phyloP scores from a whole-genome alignment of 257 asterid genomes.

The Nicotiana attenuata region DNA sequence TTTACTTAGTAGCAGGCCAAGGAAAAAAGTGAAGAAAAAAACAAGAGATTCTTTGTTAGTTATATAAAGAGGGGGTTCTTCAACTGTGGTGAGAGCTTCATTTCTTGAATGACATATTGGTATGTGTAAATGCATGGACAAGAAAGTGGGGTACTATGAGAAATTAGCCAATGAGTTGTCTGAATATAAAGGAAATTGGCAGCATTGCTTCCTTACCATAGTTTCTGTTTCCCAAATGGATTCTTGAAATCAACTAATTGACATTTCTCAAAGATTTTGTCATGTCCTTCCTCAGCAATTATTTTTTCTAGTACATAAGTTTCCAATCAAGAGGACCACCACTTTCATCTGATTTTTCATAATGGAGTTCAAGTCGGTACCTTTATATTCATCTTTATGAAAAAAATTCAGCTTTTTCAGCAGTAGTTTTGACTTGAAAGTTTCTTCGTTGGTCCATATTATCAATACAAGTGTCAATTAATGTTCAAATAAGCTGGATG shows the following conservation, averaged over 20 bases:
- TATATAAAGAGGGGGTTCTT: neutral
- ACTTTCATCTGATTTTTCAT: neutral
- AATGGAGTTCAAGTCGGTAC: neutral
- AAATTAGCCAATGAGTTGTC: constrained; percentile 36
- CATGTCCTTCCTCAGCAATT: neutral
- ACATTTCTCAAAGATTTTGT: constrained; percentile 12
- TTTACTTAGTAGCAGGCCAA: neutral
- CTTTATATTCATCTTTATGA: neutral
- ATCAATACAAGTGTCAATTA: constrained; percentile 15
- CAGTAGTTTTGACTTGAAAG: neutral
- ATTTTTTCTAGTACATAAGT: neutral
- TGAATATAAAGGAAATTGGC: constrained; percentile 23
- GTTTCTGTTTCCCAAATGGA: constrained; percentile 23
- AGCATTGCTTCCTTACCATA: constrained; percentile 27
- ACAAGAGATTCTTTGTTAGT: neutral
- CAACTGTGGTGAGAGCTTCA: neutral
- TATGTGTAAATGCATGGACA: constrained; percentile 27
- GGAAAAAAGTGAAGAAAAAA: neutral
- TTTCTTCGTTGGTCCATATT: neutral
- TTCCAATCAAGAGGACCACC: constrained; percentile 1
- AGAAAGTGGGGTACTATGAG: constrained; percentile 38
- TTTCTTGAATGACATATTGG: constrained; percentile 1
- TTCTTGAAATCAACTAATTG: constrained; percentile 13
- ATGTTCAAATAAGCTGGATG: constrained; percentile 31
- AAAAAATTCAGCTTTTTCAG: neutral